Evolutionary conservation across 129 eudicot species (phyloP), one percentile per base, ranked within the genome.

Genomic region (Deinandra increscens): DNA sequence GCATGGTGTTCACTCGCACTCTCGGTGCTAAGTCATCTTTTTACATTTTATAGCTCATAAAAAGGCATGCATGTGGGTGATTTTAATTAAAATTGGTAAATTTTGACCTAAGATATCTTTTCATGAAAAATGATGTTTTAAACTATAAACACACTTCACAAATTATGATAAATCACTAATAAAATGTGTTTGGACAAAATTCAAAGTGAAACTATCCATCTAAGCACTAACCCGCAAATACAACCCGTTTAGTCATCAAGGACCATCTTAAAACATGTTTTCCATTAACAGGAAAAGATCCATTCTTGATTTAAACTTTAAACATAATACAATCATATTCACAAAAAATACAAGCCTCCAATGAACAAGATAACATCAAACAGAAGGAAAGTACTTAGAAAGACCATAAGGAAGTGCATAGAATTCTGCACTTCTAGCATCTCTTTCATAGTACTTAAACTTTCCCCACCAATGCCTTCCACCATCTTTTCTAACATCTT

Each of bases 391-490:
- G 69, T 91, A 85, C 75, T 87, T 91, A 4, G 91, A 80, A 46
- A 91, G 93, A 17, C 89, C 87, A 67, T 68, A 80, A 18, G 97
- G 97, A 18, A 91, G 93, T 0, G 85, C 72, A 68, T 91, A 91
- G 70, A 91, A 91, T 59, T 91, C 97, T 23, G 60, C 90, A 79
- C 96, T 91, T 71, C 97, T 88, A 9, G 76, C 81, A 80, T 91
- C 97, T 63, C 79, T 77, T 4, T 74, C 84, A 63, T 74, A 91
- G 55, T 84, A 74, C 71, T 77, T 85, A 65, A 85, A 91, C 82
- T 80, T 88, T 41, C 66, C 90, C 97, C 96, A 91, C 97, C 96
- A 91, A 65, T 91, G 97, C 78, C 97, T 82, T 17, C 97, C 97
- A 60, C 96, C 82, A 72, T 91, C 96, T 76, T 34, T 76, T 54